Base-by-base conservation (phyloP, 805 yeast species). In the Candida golubevii region DNA sequence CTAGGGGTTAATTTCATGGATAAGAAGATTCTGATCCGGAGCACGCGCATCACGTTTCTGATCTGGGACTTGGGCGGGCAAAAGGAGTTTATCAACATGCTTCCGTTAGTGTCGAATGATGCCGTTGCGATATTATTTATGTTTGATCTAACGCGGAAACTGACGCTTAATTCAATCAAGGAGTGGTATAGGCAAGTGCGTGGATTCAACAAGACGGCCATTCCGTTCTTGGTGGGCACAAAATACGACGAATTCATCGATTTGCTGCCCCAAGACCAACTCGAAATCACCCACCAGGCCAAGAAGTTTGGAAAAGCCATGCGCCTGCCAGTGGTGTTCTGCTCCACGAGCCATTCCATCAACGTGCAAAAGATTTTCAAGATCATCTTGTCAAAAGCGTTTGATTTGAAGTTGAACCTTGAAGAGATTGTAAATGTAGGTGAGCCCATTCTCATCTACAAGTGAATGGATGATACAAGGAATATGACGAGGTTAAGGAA, bases 31-130 rank as follows among this genome's bases (percentile, higher is more conserved):
- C 83, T 81, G 47, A 83, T 91, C 43, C 81, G 89, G 44, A 82
- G 86, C 47, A 89, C 97, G 3, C 88, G 87, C 53, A 87, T 91
- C 44, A 84, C 93, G 32, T 91, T 91, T 60, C 82, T 93, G 18
- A 83, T 91, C 29, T 91, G 97, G 95, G 99, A 91, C 65, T 69
- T 91, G 10, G 99, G 99, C 23, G 99, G 99, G 1, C 96, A 90
- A 56, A 78, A 87, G 41, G 97, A 93, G 63, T 91, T 88, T 66
- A 87, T 89, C 43, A 91, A 91, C 62, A 91, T 91, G 99, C 71
- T 93, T 33, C 96, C 97, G 18, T 71, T 91, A 45, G 97, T 91
- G 11, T 84, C 95, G 12, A 82, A 85, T 51, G 97, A 90, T 49
- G 93, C 98, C 0, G 93, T 89, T 11, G 96, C 97, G 1, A 80